These are phyloP conservation scores for Eucalyptus tenuipes DNA, from an alignment of 345 rosid genomes.

Conservation along the genomic window DNA sequence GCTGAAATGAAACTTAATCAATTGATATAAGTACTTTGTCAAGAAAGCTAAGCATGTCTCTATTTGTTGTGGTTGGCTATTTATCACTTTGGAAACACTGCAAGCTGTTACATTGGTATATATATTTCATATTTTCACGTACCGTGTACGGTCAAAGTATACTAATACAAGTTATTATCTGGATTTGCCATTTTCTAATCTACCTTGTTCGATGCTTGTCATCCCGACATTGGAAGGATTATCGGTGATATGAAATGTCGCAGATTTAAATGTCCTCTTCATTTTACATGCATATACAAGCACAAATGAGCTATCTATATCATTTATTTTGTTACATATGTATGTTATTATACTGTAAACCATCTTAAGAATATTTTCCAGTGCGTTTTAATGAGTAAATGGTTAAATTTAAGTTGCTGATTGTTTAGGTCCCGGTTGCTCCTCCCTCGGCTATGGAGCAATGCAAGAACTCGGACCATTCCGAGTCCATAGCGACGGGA, in stretches of 20 bases:
- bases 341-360: neutral
- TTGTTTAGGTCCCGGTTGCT: slow-evolving; percentile 29
- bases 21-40: neutral
- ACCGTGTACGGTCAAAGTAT: neutral
- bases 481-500: slow-evolving; percentile 26
- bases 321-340: neutral
- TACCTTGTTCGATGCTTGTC: neutral
- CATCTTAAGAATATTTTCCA: neutral
- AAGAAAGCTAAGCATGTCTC: neutral
- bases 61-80: neutral
- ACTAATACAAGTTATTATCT: no score
- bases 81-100: neutral
- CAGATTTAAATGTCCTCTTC: neutral
- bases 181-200: neutral
- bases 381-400: neutral
- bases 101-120: neutral
- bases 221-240: neutral
- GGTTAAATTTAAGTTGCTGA: neutral
- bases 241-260: neutral
- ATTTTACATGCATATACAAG: neutral
- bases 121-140: neutral
- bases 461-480: slow-evolving; percentile 38
- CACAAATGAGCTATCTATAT: neutral
- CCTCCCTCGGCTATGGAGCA: slow-evolving; percentile 35
- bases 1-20: neutral